Percentiles rank a stretch among this genome's conserved stretches.
phyloP scores from a whole-genome alignment of 1,284 basidiomycete species.

The Phylloporus sp. region DNA sequence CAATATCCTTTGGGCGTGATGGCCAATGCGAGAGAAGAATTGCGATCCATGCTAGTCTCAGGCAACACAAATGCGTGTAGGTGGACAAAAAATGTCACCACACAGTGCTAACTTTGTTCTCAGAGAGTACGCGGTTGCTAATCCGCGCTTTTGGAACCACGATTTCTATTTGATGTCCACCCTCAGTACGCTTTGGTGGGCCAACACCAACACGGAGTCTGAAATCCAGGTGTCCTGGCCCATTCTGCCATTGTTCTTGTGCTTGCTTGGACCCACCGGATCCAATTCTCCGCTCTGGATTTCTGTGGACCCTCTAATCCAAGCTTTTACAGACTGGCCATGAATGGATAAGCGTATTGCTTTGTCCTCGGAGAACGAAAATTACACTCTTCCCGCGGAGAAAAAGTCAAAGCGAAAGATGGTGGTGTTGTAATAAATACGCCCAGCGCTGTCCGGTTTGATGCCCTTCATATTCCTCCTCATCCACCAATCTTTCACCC shows the following conservation, averaged over 20 bases:
- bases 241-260: constrained; percentile 13
- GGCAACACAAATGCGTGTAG: too few species aligned
- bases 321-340: neutral
- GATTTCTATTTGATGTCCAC: too few species aligned
- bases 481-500: neutral
- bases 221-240: neutral
- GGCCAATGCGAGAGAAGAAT: too few species aligned
- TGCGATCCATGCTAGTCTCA: too few species aligned
- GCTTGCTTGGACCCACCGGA: constrained; percentile 8
- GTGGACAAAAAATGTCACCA: too few species aligned
- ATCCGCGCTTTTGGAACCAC: too few species aligned
- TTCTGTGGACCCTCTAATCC: too few species aligned
- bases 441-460: neutral
- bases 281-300: too few species aligned
- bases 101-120: too few species aligned
- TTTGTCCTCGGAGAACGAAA: constrained; percentile 20
- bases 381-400: constrained; percentile 7
- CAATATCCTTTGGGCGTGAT: too few species aligned
- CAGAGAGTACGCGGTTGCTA: too few species aligned
- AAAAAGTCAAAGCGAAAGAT: constrained; percentile 17
- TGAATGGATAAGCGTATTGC: constrained; percentile 2
- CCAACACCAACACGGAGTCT: neutral
- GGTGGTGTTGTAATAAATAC: constrained; percentile 21
- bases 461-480: neutral
- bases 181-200: too few species aligned